Evolutionary conservation across 495 filamentous ascomycete genomes (phyloP), one percentile per base, ranked within the genome.

Genomic region (Aspergillus biplanus): DNA sequence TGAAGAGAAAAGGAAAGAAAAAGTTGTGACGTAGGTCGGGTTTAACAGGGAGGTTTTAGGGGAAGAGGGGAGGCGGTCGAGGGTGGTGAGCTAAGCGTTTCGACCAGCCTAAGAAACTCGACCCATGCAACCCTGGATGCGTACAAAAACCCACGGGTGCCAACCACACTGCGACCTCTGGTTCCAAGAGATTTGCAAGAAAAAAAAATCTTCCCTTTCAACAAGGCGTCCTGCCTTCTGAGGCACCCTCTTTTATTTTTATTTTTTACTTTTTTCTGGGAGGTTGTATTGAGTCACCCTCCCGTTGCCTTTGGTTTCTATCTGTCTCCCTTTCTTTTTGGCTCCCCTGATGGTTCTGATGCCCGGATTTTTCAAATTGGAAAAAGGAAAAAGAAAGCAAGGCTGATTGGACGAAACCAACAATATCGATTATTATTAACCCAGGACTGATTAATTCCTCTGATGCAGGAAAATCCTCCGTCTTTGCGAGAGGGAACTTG

Each of bases 11-110:
- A 65, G 58, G 59, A 56, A 68, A 66, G 65, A 64, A 63, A 57
- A 70, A 71, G 67, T 69, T 69, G 73, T 75, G 73, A 75, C 73
- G 73, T 75, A 75, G 21, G 73, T 69, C 68, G 69, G 69, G 65
- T 65, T 72, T 58, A 57, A 61, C 61, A 65, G 65, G 67, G 64
- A 72, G 64, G 61, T 67, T 69, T 67, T 65, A 65, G 70, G 69
- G 65, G 46, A 54, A 65, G 63, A 68, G 66, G 68, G 66, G 65
- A 67, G 68, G 66, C 65, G 68, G 67, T 67, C 63, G 67, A 68
- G 50, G 44, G 60, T 61, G 56, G 62, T 66, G 62, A 68, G 63
- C 61, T 66, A 66, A 71, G 66, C 65, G 21, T 27, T 27, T 27
- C 21, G 21, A 27, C 21, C 21, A 33, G 56, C 54, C 52, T 33